Percentiles rank a stretch among this genome's conserved stretches.
Conservation (phyloP, 2,329 filamentous ascomycete species). For the Fusarium transvaalense region DNA sequence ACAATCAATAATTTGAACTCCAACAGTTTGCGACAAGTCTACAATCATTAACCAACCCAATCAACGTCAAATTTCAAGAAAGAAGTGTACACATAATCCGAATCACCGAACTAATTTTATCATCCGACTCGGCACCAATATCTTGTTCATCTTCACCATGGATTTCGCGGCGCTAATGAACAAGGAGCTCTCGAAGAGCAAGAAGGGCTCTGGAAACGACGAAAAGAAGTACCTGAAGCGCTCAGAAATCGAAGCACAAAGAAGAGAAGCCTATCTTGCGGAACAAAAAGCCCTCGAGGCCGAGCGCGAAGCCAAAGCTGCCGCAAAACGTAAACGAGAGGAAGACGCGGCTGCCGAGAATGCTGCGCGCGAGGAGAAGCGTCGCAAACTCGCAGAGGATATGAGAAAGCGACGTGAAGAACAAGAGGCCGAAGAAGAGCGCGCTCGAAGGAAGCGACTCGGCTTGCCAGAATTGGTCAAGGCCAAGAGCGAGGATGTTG, state of each 20-base stretch:
- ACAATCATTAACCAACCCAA: background rate
- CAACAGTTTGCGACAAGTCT: background rate
- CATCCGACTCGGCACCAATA: background rate
- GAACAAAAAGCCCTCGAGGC: conserved; percentile 82
- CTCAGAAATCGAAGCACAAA: conserved; percentile 85
- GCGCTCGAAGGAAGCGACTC: conserved; percentile 77
- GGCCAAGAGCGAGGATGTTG: conserved; percentile 56
- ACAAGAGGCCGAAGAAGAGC: conserved; percentile 79
- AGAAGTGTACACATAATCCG: background rate
- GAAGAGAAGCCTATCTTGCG: conserved; percentile 81
- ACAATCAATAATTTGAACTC: conserved; percentile 32
- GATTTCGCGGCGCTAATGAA: conserved; percentile 96
- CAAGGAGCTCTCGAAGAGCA: conserved; percentile 88
- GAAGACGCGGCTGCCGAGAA: conserved; percentile 83
- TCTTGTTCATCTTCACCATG: conserved; percentile 67
- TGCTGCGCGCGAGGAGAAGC: conserved; percentile 82
- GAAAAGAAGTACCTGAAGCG: conserved; percentile 85
- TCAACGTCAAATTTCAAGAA: background rate
- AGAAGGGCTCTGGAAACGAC: conserved; percentile 61
- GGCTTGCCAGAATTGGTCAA: conserved; percentile 80
- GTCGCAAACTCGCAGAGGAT: conserved; percentile 83
- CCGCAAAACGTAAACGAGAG: conserved; percentile 88
- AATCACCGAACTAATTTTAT: background rate
- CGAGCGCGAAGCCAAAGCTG: conserved; percentile 75
- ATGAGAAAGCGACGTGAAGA: conserved; percentile 77